A percentile compares a stretch with the other conserved stretches of the same genome.
Conservation (phyloP, 1,284 basidiomycete species). For the Pascua guehoae region DNA sequence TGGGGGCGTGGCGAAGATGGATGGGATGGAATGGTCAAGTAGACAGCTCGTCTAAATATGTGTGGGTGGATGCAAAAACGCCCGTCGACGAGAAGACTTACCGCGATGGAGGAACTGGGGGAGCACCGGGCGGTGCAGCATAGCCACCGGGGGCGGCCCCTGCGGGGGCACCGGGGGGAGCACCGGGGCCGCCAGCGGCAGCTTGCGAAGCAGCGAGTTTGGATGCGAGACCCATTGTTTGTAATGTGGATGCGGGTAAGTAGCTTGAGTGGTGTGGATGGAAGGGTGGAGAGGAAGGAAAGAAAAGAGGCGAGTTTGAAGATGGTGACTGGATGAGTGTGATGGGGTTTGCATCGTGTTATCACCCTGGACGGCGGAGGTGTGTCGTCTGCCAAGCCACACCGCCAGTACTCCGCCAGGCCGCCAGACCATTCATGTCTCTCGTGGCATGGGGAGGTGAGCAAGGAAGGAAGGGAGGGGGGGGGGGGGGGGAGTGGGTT, state of each 20-base stretch:
- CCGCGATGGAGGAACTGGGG: slow-evolving; percentile 11
- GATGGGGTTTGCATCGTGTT: no score
- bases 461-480: no score
- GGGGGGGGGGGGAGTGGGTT: no score
- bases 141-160: slow-evolving; percentile 13
- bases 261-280: slow-evolving; percentile 1
- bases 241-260: neutral
- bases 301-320: slow-evolving; percentile 1
- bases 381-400: no score
- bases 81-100: slow-evolving; percentile 21
- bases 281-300: slow-evolving; percentile 2
- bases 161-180: slow-evolving; percentile 9
- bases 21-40: slow-evolving; percentile 11
- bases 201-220: slow-evolving; percentile 17
- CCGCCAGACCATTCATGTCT: no score
- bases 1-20: neutral
- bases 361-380: no score
- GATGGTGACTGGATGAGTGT: neutral
- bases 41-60: neutral
- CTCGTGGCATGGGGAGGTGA: no score
- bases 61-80: neutral
- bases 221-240: slow-evolving; percentile 19
- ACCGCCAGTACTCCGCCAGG: no score
- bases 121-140: slow-evolving; percentile 15
- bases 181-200: slow-evolving; percentile 1